A percentile compares a stretch with the other conserved stretches of the same genome.
phyloP scores from a whole-genome alignment of 2,329 filamentous ascomycete genomes.

The Elsinoe batatas region DNA sequence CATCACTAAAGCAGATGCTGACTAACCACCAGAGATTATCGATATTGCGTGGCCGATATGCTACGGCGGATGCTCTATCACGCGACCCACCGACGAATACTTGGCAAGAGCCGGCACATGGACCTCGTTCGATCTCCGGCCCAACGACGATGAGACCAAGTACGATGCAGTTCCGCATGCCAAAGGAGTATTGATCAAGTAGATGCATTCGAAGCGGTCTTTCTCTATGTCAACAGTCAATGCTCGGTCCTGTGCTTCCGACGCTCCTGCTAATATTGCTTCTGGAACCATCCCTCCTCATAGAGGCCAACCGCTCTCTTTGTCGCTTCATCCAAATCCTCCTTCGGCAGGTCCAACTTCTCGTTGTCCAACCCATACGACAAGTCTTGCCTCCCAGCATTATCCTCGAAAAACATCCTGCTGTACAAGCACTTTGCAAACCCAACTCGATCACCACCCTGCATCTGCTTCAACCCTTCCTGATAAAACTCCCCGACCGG shows the following conservation, averaged over 20 bases:
- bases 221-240: background rate
- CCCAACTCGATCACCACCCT: constrained; percentile 34
- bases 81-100: constrained; percentile 29
- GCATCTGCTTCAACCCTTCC: constrained; percentile 37
- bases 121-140: constrained; percentile 25
- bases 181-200: constrained; percentile 26
- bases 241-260: background rate
- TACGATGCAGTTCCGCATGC: constrained; percentile 29
- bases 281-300: background rate
- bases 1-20: background rate
- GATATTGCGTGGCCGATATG: constrained; percentile 28
- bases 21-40: constrained; percentile 19
- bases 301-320: constrained; percentile 11
- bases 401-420: constrained; percentile 37
- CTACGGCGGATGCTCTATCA: constrained; percentile 28
- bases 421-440: constrained; percentile 46
- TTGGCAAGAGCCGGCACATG: constrained; percentile 26
- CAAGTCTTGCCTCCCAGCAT: constrained; percentile 28
- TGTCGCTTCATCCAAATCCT: constrained; percentile 20
- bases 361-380: constrained; percentile 19
- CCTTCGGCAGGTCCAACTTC: constrained; percentile 18
- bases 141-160: constrained; percentile 24
- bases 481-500: constrained; percentile 35
- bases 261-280: background rate
- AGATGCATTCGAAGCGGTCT: background rate